phyloP scores from a whole-genome alignment of 2,329 filamentous ascomycete species.

The Rachicladosporium sp. region DNA sequence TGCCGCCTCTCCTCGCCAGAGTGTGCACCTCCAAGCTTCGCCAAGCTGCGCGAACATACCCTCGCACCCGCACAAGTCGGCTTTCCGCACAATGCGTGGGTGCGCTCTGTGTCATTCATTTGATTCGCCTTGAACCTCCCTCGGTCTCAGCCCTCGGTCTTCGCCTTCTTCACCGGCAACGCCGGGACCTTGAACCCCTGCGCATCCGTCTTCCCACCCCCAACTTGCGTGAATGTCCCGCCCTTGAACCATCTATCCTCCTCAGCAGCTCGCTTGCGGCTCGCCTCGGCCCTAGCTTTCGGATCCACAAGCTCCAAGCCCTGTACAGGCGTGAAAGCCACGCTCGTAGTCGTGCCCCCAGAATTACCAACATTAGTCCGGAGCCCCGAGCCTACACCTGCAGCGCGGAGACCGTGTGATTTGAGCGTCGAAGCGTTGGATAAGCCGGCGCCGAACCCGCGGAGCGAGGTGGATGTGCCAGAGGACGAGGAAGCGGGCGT shows the following conservation, averaged over 20 bases:
- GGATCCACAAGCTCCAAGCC: slow-evolving; percentile 92
- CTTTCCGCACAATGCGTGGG: too few relatives aligned
- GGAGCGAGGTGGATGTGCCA: slow-evolving; percentile 68
- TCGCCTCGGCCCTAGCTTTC: slow-evolving; percentile 77
- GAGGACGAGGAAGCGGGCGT: slow-evolving; percentile 34
- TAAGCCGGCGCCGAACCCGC: slow-evolving; percentile 56
- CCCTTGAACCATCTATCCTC: slow-evolving; percentile 95
- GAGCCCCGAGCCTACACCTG: slow-evolving; percentile 54
- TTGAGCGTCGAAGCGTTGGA: slow-evolving; percentile 58
- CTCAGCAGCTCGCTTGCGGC: slow-evolving; percentile 81
- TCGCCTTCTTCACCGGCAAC: slow-evolving; percentile 55
- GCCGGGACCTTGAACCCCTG: slow-evolving; percentile 74
- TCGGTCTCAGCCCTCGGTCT: slow-evolving; percentile 7
- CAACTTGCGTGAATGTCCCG: slow-evolving; percentile 88
- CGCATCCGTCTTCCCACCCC: slow-evolving; percentile 42
- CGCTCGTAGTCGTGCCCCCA: slow-evolving; percentile 53
- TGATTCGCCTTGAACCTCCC: too few relatives aligned
- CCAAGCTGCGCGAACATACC: too few relatives aligned
- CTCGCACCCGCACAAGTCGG: too few relatives aligned
- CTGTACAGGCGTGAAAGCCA: slow-evolving; percentile 90
- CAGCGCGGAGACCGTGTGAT: slow-evolving; percentile 65
- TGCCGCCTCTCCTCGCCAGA: too few relatives aligned
- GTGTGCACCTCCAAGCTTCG: too few relatives aligned
- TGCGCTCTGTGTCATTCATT: too few relatives aligned
- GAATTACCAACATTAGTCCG: slow-evolving; percentile 37